phyloP scores from a whole-genome alignment of 306 rosid genomes.

The Medicago arabica region DNA sequence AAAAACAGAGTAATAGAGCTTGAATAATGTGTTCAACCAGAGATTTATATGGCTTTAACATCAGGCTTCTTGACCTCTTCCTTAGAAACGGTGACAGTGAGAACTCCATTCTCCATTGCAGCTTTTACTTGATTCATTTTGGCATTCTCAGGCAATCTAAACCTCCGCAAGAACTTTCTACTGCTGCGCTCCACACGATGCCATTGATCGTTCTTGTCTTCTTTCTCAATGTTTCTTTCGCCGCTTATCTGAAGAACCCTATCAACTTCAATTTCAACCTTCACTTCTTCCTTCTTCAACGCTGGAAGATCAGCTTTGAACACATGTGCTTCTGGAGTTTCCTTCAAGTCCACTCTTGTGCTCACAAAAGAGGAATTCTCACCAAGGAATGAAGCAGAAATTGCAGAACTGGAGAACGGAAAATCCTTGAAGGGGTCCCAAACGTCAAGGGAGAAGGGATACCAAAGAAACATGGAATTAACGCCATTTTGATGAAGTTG shows the following conservation, averaged over 20 bases:
- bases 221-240: slow-evolving; percentile 48
- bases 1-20: too few species aligned
- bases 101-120: too few species aligned
- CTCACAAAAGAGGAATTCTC: slow-evolving; percentile 46
- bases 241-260: slow-evolving; percentile 52
- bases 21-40: too few species aligned
- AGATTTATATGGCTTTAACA: too few species aligned
- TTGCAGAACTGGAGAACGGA: neutral
- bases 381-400: slow-evolving; percentile 25
- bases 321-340: slow-evolving; percentile 55
- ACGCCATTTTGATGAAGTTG: neutral
- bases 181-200: too few species aligned
- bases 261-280: slow-evolving; percentile 47
- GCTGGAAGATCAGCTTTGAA: slow-evolving; percentile 51
- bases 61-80: too few species aligned
- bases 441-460: neutral
- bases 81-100: too few species aligned
- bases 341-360: slow-evolving; percentile 50
- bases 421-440: neutral
- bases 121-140: too few species aligned
- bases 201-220: slow-evolving; percentile 48
- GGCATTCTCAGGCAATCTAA: too few species aligned
- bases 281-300: slow-evolving; percentile 52
- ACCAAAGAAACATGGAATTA: neutral
- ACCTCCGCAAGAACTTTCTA: too few species aligned